phyloP scores from a whole-genome alignment of 441 rosid species.

The Gossypium aridum region DNA sequence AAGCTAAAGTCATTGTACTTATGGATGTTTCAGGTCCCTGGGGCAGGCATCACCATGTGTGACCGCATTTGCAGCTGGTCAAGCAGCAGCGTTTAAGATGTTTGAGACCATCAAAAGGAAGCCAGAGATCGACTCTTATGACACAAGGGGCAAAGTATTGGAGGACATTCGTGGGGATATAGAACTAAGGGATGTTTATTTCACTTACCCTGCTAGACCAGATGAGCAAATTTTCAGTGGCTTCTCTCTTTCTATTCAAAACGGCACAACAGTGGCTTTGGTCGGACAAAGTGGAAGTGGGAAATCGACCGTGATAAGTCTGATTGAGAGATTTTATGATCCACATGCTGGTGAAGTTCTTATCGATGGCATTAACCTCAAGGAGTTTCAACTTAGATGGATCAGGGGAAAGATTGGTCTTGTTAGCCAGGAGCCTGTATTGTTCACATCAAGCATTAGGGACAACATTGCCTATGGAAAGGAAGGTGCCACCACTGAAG shows the following conservation, averaged over 20 bases:
- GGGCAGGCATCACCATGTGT: slow-evolving; percentile 76
- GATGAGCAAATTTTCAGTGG: slow-evolving; percentile 30
- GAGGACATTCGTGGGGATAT: slow-evolving; percentile 51
- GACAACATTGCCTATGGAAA: slow-evolving; percentile 82
- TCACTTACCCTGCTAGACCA: slow-evolving; percentile 67
- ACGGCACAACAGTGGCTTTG: slow-evolving; percentile 2
- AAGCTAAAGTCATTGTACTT: background rate
- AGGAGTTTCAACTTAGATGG: slow-evolving; percentile 3
- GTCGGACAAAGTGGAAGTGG: slow-evolving; percentile 6
- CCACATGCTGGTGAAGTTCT: slow-evolving; percentile 66
- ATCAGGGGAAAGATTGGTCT: slow-evolving; percentile 35
- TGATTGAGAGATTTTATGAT: slow-evolving; percentile 76
- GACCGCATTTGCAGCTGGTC: slow-evolving; percentile 73
- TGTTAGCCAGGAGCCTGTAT: slow-evolving; percentile 54
- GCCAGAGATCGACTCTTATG: slow-evolving; percentile 65
- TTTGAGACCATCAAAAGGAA: slow-evolving; percentile 65
- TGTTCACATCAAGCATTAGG: slow-evolving; percentile 41
- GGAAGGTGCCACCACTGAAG: slow-evolving; percentile 53
- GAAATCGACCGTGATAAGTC: slow-evolving; percentile 61
- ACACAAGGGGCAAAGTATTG: slow-evolving; percentile 35
- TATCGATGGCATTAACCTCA: slow-evolving; percentile 29
- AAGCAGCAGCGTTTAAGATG: slow-evolving; percentile 84
- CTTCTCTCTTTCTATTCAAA: slow-evolving; percentile 1
- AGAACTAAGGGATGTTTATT: slow-evolving; percentile 56
- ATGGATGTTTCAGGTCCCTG: slow-evolving; percentile 42